Percentiles rank a stretch among this genome's conserved stretches.
Conservation (phyloP, 2,329 filamentous ascomycete genomes). For the Colletotrichum eremochloae region DNA sequence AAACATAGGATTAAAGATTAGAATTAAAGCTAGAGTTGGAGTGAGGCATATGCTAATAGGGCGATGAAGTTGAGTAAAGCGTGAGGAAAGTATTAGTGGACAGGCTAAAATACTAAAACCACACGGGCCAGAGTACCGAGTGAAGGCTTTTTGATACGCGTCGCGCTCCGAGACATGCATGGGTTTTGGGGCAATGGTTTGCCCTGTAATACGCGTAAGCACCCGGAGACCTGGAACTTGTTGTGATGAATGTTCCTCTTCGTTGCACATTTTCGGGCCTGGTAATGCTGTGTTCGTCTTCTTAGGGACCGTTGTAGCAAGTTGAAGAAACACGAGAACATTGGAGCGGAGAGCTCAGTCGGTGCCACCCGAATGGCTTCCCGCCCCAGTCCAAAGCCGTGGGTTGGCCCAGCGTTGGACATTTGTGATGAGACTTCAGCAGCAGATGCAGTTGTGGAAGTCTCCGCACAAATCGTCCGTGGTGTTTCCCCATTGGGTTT, state of each 20-base stretch:
- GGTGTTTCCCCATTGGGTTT: constrained; percentile 28
- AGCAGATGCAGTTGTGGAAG: background rate
- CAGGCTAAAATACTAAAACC: no score
- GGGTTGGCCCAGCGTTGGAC: background rate
- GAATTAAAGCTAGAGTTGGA: no score
- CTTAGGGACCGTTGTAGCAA: background rate
- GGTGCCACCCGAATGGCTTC: background rate
- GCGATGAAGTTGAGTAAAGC: no score
- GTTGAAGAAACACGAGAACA: background rate
- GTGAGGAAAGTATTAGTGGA: no score
- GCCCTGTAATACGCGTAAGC: background rate
- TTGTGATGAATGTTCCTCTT: background rate
- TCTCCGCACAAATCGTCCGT: background rate
- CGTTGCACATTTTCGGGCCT: background rate
- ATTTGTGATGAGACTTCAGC: background rate
- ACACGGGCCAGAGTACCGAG: background rate
- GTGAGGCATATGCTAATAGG: no score
- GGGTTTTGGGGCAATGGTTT: background rate
- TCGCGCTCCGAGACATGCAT: constrained; percentile 1
- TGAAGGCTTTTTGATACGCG: background rate
- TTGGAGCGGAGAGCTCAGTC: background rate
- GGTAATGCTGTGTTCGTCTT: background rate
- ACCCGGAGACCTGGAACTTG: background rate
- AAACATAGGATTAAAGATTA: no score
- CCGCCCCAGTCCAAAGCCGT: background rate